Evolutionary conservation across 106 monocot species (phyloP), one percentile per base, ranked within the genome.

Genomic region (Phalaenopsis equestris): DNA sequence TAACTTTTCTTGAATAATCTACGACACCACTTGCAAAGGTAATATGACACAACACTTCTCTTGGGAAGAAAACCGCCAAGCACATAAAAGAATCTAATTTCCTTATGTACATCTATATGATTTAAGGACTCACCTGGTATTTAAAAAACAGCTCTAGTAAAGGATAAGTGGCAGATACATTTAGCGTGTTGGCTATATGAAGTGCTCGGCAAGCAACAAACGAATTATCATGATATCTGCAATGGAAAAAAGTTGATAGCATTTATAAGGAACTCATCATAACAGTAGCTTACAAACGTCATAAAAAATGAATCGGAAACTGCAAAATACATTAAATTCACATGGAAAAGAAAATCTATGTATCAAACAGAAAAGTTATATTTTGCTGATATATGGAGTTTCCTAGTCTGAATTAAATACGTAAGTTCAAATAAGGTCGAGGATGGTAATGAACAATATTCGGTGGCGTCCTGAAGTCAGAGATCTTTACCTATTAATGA

Each of bases 221-320:
- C 46, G 88, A 80, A 72, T 86, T 88, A 56, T 75, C 77, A 88
- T 88, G 88, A 78, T 88, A 88, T 17, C 88, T 88, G 72, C 70
- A 67, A 57, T 85, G 47, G 24, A 79, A 30, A 43, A 84, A 49
- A 6, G 49, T 30, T 46, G 42, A 14, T 48, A 74, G 74, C 12
- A 8, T 41, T 74, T 24, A 76, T 76, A 30, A 74, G 17, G n/a
- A 49, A 52, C 24, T 76, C 47, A 18, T 48, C 43, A 74, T 45
- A 45, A 18, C 74, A 18, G 39, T 70, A 39, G 39, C 15, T 70
- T 70, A 70, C 39, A 70, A 1, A 36, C 3, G 70, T 70, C 70
- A 70, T 39, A 2, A 39, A 70, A 39, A 38, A 4, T 70, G 70
- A 70, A 70, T 0, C 8, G 4, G 11, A 12, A 38, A 70, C 70